These are phyloP conservation scores for Grosmannia huntii DNA, from an alignment of 2,329 filamentous ascomycete genomes.

Conservation along the genomic window DNA sequence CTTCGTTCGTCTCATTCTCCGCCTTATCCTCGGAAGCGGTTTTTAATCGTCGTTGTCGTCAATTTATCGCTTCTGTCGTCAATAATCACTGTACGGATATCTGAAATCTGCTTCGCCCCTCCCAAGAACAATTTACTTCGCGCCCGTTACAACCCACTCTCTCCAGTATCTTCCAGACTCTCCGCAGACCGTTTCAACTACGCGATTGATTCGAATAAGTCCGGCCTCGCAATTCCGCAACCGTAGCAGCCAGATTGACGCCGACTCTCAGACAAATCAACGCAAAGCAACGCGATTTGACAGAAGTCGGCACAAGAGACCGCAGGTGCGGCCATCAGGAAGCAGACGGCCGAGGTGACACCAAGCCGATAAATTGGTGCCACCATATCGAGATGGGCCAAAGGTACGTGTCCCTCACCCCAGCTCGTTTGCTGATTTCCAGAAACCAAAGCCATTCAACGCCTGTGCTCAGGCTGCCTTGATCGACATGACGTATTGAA, in stretches of 20 bases:
- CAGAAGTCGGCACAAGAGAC: neutral
- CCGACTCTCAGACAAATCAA: neutral
- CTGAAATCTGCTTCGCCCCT: neutral
- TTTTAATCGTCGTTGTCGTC: neutral
- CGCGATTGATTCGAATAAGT: neutral
- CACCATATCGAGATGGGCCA: neutral
- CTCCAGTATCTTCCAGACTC: slow-evolving; percentile 1
- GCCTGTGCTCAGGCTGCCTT: neutral
- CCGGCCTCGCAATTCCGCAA: neutral
- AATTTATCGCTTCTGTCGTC: slow-evolving; percentile 1
- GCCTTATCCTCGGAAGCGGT: neutral
- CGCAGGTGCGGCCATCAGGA: neutral
- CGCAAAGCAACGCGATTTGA: neutral
- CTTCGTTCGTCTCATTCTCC: neutral
- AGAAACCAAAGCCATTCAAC: neutral
- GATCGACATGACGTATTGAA: neutral
- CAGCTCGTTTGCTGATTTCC: neutral
- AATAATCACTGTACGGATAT: slow-evolving; percentile 3
- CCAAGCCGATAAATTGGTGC: neutral
- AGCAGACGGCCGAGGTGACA: neutral
- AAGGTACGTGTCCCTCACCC: neutral
- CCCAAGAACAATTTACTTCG: neutral
- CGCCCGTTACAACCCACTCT: neutral
- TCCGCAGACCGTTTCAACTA: neutral
- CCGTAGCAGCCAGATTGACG: neutral